These are phyloP conservation scores for Reutealis trisperma DNA, from an alignment of 345 rosid genomes.

Conservation along the genomic window DNA sequence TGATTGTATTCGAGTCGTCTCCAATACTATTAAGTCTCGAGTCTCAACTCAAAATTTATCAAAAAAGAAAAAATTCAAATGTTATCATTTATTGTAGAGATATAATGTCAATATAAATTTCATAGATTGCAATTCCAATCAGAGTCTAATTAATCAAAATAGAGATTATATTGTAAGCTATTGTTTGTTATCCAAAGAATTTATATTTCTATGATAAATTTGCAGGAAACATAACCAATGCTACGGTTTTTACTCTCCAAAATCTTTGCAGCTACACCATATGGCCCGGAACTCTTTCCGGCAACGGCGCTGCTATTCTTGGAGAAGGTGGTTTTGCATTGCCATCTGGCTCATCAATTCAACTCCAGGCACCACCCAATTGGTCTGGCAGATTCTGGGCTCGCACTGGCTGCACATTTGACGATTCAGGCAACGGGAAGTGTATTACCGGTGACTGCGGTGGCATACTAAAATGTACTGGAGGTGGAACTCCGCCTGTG, in stretches of 20 bases:
- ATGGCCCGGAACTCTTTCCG: slow-evolving; percentile 90
- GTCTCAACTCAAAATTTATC: too few relatives aligned
- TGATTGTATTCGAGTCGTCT: too few relatives aligned
- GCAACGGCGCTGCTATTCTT: slow-evolving; percentile 51
- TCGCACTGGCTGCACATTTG: slow-evolving; percentile 80
- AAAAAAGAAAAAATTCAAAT: too few relatives aligned
- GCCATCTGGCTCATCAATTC: slow-evolving; percentile 50
- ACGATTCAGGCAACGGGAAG: slow-evolving; percentile 59
- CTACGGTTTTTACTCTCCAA: slow-evolving; percentile 63
- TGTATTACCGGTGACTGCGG: slow-evolving; percentile 89
- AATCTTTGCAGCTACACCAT: slow-evolving; percentile 71
- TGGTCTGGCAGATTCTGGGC: slow-evolving; percentile 97
- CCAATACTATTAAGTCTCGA: too few relatives aligned
- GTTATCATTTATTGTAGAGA: too few relatives aligned
- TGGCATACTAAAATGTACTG: slow-evolving; percentile 57
- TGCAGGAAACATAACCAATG: slow-evolving; percentile 44
- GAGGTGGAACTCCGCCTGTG: slow-evolving; percentile 78
- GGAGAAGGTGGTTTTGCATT: slow-evolving; percentile 74
- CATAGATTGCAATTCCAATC: too few relatives aligned
- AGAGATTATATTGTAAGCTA: neutral
- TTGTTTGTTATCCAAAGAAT: too few relatives aligned
- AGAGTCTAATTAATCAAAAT: too few relatives aligned
- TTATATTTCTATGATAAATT: neutral
- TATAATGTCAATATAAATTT: too few relatives aligned
- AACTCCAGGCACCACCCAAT: slow-evolving; percentile 59